Conservation (phyloP, 2,329 filamentous ascomycete genomes). For the Fusarium goolgardi region DNA sequence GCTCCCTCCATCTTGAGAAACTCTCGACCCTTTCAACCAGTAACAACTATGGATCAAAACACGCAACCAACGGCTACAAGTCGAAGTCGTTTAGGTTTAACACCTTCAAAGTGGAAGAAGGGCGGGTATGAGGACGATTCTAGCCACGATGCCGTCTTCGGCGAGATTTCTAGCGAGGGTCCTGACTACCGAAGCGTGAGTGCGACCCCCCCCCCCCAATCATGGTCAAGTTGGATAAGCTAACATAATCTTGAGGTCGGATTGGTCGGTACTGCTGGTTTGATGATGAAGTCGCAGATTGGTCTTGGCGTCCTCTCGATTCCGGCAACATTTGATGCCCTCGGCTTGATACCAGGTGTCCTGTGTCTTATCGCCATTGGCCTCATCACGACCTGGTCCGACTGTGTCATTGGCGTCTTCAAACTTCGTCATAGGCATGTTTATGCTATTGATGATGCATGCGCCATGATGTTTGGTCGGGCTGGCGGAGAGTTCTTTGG, state of each 20-base stretch:
- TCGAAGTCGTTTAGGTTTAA: background rate
- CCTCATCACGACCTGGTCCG: constrained; percentile 61
- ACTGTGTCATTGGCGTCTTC: constrained; percentile 62
- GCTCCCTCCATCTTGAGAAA: background rate
- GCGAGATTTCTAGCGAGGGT: constrained; percentile 46
- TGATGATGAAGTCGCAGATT: constrained; percentile 62
- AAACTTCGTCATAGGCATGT: constrained; percentile 63
- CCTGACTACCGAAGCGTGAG: constrained; percentile 49
- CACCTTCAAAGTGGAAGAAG: constrained; percentile 1
- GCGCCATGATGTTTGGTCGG: constrained; percentile 60
- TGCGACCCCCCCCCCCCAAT: background rate
- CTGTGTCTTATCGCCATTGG: constrained; percentile 56
- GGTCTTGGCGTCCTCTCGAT: constrained; percentile 62
- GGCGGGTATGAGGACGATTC: background rate
- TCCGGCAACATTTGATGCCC: constrained; percentile 57
- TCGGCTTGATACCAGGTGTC: constrained; percentile 61
- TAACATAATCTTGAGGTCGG: constrained; percentile 48
- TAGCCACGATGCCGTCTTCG: constrained; percentile 48
- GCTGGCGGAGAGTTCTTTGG: constrained; percentile 58
- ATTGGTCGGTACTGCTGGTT: constrained; percentile 56
- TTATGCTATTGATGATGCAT: constrained; percentile 66
- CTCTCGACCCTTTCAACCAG: background rate
- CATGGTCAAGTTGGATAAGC: background rate
- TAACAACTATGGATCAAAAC: background rate
- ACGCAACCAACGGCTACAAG: background rate